A percentile compares a stretch with the other conserved stretches of the same genome.
These are phyloP conservation scores for Nakazawaea sp. DNA, from an alignment of 805 yeast genomes.

Conservation along the genomic window DNA sequence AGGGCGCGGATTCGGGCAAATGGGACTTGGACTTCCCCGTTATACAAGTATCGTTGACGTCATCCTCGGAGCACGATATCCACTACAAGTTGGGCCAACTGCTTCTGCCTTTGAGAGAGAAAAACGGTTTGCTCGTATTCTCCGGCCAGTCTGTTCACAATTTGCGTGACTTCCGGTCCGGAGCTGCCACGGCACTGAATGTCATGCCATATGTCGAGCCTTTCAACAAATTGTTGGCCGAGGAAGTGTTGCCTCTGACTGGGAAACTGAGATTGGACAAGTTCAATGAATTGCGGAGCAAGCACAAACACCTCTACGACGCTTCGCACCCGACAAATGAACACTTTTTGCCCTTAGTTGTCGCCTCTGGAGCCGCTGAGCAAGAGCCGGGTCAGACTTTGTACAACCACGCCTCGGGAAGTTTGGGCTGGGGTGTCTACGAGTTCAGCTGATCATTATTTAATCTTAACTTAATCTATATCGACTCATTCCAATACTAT, in stretches of 20 bases:
- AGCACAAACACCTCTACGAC: conserved; percentile 24
- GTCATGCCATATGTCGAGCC: conserved; percentile 41
- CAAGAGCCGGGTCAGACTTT: conserved; percentile 34
- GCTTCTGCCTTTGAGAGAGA: conserved; percentile 41
- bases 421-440: conserved; percentile 70
- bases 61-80: conserved; percentile 31
- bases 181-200: conserved; percentile 15
- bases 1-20: conserved; percentile 24
- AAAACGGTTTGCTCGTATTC: conserved; percentile 47
- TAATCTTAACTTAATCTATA: background rate
- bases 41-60: conserved; percentile 44
- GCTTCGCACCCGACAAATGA: conserved; percentile 73
- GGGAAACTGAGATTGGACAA: conserved; percentile 26
- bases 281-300: conserved; percentile 29
- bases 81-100: conserved; percentile 51
- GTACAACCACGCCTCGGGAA: conserved; percentile 34
- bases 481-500: conserved; percentile 3
- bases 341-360: conserved; percentile 66
- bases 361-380: conserved; percentile 46
- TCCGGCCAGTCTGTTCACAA: conserved; percentile 85
- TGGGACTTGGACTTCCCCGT: conserved; percentile 41
- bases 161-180: conserved; percentile 42
- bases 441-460: conserved; percentile 21
- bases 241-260: conserved; percentile 27
- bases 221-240: conserved; percentile 40